Evolutionary conservation across 176 grass and related monocot genomes (phyloP).

Genomic region (Juncus effusus): DNA sequence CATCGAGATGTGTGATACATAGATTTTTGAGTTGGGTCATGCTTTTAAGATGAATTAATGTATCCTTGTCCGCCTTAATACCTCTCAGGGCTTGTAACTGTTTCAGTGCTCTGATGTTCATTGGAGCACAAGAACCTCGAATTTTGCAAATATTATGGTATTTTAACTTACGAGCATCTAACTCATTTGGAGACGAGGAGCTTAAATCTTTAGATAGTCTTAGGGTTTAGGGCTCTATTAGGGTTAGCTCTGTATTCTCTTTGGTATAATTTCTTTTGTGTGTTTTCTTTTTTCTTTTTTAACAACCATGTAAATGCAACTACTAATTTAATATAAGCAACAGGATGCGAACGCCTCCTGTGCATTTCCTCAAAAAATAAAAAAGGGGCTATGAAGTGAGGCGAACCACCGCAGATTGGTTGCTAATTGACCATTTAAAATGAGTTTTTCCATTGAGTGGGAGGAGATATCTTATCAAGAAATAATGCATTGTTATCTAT

Average conservation of each 20-base stretch:
- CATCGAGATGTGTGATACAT: not conserved
- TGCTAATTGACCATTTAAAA: slow-evolving; percentile 12
- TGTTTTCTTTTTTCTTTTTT: no score
- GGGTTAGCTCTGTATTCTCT: no score
- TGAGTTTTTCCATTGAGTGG: slow-evolving; percentile 13
- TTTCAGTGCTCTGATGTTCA: not conserved
- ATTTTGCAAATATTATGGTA: slow-evolving; percentile 1
- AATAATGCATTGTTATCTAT: not conserved
- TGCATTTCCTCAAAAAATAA: no score
- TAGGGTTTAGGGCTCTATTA: no score
- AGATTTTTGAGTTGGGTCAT: slow-evolving; percentile 4
- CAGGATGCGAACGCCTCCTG: no score
- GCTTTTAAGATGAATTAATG: not conserved
- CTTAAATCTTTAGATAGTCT: no score
- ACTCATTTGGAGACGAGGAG: no score
- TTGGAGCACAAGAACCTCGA: not conserved
- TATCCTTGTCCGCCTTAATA: not conserved
- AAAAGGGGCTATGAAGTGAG: slow-evolving; percentile 7
- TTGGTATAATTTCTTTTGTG: no score
- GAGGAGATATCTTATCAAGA: slow-evolving; percentile 11
- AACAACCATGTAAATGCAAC: no score
- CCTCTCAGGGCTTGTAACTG: not conserved
- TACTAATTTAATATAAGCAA: no score
- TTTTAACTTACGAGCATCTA: slow-evolving; percentile 9
- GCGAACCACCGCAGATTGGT: not conserved